These are phyloP conservation scores for Microstegium vimineum DNA, from an alignment of 176 grass and related monocot genomes.

Conservation along the genomic window DNA sequence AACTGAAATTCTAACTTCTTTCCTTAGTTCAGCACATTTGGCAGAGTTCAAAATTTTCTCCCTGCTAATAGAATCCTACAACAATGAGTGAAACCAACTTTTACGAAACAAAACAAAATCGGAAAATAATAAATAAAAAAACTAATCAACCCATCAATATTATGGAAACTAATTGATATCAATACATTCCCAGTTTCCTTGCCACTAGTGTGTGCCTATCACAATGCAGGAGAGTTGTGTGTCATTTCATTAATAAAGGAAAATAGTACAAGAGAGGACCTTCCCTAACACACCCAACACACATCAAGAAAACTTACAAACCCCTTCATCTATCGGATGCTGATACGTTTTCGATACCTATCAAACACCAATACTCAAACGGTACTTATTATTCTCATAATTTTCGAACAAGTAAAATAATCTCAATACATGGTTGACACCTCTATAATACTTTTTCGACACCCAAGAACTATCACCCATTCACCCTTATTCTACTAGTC, in stretches of 20 bases:
- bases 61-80: not conserved
- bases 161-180: not conserved
- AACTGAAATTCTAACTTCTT: not conserved
- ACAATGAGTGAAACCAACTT: not conserved
- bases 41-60: not conserved
- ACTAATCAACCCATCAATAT: not conserved
- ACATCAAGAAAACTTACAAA: not conserved
- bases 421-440: not conserved
- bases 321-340: not conserved
- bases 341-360: not conserved
- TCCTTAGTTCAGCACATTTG: not conserved
- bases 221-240: not conserved
- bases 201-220: not conserved
- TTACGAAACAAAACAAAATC: not conserved
- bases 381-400: not conserved
- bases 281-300: not conserved
- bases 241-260: not conserved
- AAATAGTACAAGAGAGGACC: not conserved
- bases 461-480: not conserved
- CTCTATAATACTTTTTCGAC: not conserved
- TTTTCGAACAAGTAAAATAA: not conserved
- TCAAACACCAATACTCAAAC: not conserved
- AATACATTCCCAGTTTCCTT: not conserved
- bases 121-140: not conserved
- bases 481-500: not conserved